Percentiles rank a stretch among this genome's conserved stretches.
Evolutionary conservation across 768 basidiomycete genomes (phyloP).

Genomic region (Lepiota venenata): DNA sequence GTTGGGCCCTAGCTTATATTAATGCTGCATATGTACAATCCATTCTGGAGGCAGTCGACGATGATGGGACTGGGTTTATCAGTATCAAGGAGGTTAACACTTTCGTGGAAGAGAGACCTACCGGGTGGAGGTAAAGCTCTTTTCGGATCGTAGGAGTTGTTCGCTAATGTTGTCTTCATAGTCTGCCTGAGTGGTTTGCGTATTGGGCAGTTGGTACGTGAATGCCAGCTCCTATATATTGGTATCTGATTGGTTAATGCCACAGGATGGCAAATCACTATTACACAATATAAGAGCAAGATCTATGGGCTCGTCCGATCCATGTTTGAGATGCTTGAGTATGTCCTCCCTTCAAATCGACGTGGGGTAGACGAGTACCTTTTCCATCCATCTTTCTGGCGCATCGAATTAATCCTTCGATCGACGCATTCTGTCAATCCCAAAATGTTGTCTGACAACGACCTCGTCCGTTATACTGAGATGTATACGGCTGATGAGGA

Average conservation of each 20-base stretch:
- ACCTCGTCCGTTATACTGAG: constrained; percentile 25
- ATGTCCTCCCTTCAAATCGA: constrained; percentile 28
- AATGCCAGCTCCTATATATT: no score
- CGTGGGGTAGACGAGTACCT: constrained; percentile 30
- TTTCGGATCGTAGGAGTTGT: constrained; percentile 11
- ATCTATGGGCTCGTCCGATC: constrained; percentile 28
- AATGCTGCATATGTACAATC: constrained; percentile 35
- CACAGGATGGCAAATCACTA: constrained; percentile 31
- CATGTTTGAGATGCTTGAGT: constrained; percentile 26
- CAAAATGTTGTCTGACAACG: constrained; percentile 23
- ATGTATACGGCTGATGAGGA: constrained; percentile 25
- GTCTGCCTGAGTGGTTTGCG: constrained; percentile 32
- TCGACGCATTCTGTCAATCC: constrained; percentile 26
- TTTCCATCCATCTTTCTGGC: constrained; percentile 29
- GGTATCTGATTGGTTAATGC: background rate
- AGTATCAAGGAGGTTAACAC: constrained; percentile 37
- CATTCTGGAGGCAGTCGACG: constrained; percentile 36
- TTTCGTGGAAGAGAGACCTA: constrained; percentile 28
- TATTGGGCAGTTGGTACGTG: constrained; percentile 33
- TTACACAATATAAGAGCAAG: constrained; percentile 29
- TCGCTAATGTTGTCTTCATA: constrained; percentile 23
- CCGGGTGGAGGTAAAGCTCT: constrained; percentile 28
- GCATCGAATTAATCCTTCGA: constrained; percentile 29
- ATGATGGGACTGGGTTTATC: constrained; percentile 37
- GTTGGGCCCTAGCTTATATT: constrained; percentile 36